These are phyloP conservation scores for Tillandsia leiboldiana DNA, from an alignment of 176 grass and related monocot genomes.

Conservation along the genomic window DNA sequence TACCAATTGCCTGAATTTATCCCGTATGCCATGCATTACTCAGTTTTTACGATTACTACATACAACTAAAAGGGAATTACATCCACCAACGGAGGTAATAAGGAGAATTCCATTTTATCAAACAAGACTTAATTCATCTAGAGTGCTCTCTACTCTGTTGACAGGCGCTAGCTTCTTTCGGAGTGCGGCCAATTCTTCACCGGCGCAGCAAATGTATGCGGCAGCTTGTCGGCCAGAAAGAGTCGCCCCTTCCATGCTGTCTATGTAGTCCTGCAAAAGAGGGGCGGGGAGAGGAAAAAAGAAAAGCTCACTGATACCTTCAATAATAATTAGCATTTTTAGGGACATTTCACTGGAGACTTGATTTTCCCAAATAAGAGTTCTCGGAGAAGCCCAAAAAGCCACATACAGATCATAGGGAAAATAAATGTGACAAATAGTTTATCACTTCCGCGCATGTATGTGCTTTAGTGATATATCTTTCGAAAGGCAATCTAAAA, in stretches of 20 bases:
- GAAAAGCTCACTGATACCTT: neutral
- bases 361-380: too few species aligned
- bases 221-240: slow-evolving; percentile 76
- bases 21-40: slow-evolving; percentile 69
- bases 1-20: slow-evolving; percentile 52
- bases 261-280: slow-evolving; percentile 82
- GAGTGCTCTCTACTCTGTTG: slow-evolving; percentile 17
- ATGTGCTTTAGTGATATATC: too few species aligned
- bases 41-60: neutral
- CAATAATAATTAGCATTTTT: neutral
- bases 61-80: neutral
- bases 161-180: slow-evolving; percentile 48
- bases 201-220: slow-evolving; percentile 63
- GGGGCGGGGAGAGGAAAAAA: neutral
- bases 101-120: slow-evolving; percentile 2
- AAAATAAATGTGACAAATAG: too few species aligned
- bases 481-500: too few species aligned
- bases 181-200: slow-evolving; percentile 51
- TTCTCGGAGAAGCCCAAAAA: too few species aligned
- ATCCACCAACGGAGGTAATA: slow-evolving; percentile 6
- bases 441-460: too few species aligned
- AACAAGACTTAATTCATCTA: slow-evolving; percentile 41
- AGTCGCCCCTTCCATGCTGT: slow-evolving; percentile 99
- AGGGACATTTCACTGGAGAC: neutral
- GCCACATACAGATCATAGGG: too few species aligned